Percentiles rank a stretch among this genome's conserved stretches.
These are phyloP conservation scores for Candida quercuum DNA, from an alignment of 805 yeast genomes.

Conservation along the genomic window DNA sequence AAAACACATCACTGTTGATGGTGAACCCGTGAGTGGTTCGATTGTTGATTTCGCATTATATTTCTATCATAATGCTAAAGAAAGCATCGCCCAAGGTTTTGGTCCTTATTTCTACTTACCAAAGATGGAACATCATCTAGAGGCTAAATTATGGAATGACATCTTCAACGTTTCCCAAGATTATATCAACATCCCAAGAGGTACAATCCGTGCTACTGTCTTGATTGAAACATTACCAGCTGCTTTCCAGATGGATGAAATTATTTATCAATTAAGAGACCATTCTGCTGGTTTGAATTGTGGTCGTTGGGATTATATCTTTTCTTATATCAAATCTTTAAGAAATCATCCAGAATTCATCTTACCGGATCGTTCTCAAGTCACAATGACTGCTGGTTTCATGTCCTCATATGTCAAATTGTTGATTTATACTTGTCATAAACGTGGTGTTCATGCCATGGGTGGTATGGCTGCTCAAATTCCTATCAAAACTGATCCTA, in stretches of 20 bases:
- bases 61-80: constrained; percentile 69
- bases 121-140: constrained; percentile 82
- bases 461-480: constrained; percentile 91
- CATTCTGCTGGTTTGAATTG: constrained; percentile 81
- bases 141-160: constrained; percentile 81
- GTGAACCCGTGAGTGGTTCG: constrained; percentile 74
- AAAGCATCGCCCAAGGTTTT: constrained; percentile 54
- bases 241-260: constrained; percentile 84
- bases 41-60: constrained; percentile 75
- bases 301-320: constrained; percentile 89
- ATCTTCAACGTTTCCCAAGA: constrained; percentile 75
- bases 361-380: constrained; percentile 75
- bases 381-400: constrained; percentile 77
- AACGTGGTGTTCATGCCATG: constrained; percentile 79
- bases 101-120: constrained; percentile 84
- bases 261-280: constrained; percentile 67
- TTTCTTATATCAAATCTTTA: constrained; percentile 71
- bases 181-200: constrained; percentile 60
- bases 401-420: constrained; percentile 74
- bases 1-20: constrained; percentile 64
- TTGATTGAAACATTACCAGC: constrained; percentile 81
- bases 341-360: constrained; percentile 63
- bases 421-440: constrained; percentile 68
- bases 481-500: constrained; percentile 69
- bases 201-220: constrained; percentile 77